Evolutionary conservation across 768 basidiomycete species (phyloP), one percentile per base, ranked within the genome.

Genomic region (Lactifluus piperatus): DNA sequence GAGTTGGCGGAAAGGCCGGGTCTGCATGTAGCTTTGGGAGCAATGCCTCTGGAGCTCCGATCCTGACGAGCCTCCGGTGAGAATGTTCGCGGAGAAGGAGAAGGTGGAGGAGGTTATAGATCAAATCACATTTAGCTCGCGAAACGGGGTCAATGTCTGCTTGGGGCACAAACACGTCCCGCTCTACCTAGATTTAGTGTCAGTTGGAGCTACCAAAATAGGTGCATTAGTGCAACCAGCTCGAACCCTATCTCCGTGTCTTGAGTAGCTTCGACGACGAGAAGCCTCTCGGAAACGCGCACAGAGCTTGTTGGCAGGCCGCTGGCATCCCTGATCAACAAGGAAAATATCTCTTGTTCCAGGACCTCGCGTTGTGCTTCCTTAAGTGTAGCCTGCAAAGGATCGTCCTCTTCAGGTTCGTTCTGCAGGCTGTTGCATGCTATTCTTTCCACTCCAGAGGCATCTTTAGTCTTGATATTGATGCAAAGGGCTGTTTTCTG

Each of bases 341-440:
- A 67, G 3, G 83, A 74, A 63, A 91, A 93, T 39, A 92, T 84
- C 66, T 93, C 91, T 67, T 87, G 84, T 56, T 93, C 88, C 5
- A 91, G 78, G 14, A 84, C 75, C 68, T 91, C 91, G 53, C 75
- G 76, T 67, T 91, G 89, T 1, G 85, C 85, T 26, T 70, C 70
- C 58, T 71, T 74, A 36, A 93, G 73, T 9, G 77, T 74, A 2
- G 68, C 75, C 36, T 88, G 79, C 14, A 87, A 26, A 32, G 29
- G 48, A 24, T 58, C 54, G 20, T 11, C 20, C 14, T 56, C 62
- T 13, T 22, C 20, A 20, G 6, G 24, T 36, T 51, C 46, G n/a
- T 29, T 27, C 29, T 44, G 8, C 16, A 48, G 11, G 10, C 32
- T 34, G 20, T 60, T 63, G 51, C 47, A 65, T 0, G 54, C 45